A percentile compares a stretch with the other conserved stretches of the same genome.
These are phyloP conservation scores for Peribolospora kevripleyi DNA, from an alignment of 768 basidiomycete species.

Conservation along the genomic window DNA sequence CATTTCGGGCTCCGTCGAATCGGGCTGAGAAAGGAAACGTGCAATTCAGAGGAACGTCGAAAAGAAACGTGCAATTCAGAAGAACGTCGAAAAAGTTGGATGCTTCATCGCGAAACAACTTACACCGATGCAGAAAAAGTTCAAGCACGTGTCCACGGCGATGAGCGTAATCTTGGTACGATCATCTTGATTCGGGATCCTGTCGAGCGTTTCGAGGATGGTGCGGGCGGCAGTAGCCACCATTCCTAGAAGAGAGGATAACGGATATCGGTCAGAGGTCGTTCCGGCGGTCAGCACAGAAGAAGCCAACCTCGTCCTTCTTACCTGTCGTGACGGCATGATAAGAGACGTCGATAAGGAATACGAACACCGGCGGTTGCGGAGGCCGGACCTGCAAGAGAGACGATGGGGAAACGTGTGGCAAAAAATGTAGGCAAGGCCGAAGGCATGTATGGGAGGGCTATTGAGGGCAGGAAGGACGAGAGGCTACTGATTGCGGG, in stretches of 20 bases:
- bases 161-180: slow-evolving; percentile 81
- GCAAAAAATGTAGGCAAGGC: background rate
- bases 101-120: slow-evolving; percentile 14
- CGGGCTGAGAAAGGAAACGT: slow-evolving; percentile 12
- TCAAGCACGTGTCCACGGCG: slow-evolving; percentile 70
- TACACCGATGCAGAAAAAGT: slow-evolving; percentile 87
- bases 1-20: slow-evolving; percentile 53
- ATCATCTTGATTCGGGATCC: slow-evolving; percentile 80
- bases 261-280: background rate
- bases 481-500: background rate
- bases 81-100: background rate
- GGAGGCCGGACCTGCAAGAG: slow-evolving; percentile 46
- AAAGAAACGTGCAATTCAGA: background rate
- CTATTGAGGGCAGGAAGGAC: background rate
- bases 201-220: slow-evolving; percentile 79
- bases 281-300: background rate
- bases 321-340: slow-evolving; percentile 65
- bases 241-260: slow-evolving; percentile 39
- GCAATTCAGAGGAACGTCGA: background rate
- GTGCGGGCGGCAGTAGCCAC: slow-evolving; percentile 93
- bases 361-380: slow-evolving; percentile 87
- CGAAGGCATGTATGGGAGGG: no score
- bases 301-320: slow-evolving; percentile 6
- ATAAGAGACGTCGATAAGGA: slow-evolving; percentile 91
- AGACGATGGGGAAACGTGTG: background rate